Evolutionary conservation across 192 early-diverging fungal species (phyloP), one percentile per base, ranked within the genome.

Genomic region (Phycomyces blakesleeanus): DNA sequence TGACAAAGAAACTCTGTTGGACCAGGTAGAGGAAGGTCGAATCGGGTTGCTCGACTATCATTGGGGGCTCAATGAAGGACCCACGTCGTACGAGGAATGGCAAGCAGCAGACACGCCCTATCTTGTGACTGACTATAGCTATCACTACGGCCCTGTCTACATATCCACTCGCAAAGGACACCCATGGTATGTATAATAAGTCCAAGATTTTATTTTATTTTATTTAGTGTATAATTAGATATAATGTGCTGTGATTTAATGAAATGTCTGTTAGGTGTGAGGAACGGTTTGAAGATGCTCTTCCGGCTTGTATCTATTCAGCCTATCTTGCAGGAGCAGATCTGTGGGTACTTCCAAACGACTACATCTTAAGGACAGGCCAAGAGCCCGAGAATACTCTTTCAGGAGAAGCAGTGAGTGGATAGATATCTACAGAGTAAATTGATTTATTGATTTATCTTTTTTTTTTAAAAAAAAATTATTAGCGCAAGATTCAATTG

Each of bases 281-380:
- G 27, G 82, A 84, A 64, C 73, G 82, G 6, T 84, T 84, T 59
- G 73, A 75, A 38, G 71, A 84, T 47, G 79, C 81, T 56, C 65
- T 79, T 38, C 74, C 79, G 8, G 73, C 79, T 7, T 84, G 82
- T 44, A 40, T 84, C 2, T 79, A 76, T 64, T 68, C 77, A 51
- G 73, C 73, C 6, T 81, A 81, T 50, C 49, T 84, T 54, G 71
- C 64, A 29, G 82, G 82, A 34, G 77, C 77, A n/a, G 73, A 78
- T 16, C 78, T 84, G 20, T 84, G 74, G 74, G 82, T 84, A 0
- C 42, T 81, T 6, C 77, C 74, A 0, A 63, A 78, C 38, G 74
- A 57, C 38, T 84, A 77, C 62, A 69, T 77, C 15, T 53, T 75
- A 40, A 71, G 69, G 26, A 27, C 65, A 16, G 71, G 70, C 9